These are phyloP conservation scores for Aphanomyces cochlioides DNA, from an alignment of 352 stramenopile genomes.

Conservation along the genomic window DNA sequence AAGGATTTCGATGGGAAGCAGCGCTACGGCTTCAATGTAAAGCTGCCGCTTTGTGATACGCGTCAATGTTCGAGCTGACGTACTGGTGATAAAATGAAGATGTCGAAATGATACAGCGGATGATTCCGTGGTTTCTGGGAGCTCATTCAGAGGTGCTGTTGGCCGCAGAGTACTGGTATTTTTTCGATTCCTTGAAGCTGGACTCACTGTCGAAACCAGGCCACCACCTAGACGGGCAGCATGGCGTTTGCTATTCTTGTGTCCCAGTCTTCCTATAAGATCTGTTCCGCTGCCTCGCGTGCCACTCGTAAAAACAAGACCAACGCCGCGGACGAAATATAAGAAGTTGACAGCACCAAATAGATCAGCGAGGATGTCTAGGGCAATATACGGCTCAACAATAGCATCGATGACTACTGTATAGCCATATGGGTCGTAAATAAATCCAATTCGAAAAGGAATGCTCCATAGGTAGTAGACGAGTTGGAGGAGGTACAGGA, in stretches of 20 bases:
- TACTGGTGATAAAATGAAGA: slow-evolving; percentile 24
- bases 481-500: slow-evolving; percentile 20
- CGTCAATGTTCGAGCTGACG: slow-evolving; percentile 7
- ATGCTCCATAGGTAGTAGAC: slow-evolving; percentile 22
- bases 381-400: background rate
- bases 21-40: slow-evolving; percentile 46
- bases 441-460: slow-evolving; percentile 24
- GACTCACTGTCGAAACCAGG: background rate
- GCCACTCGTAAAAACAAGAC: background rate
- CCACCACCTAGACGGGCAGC: background rate
- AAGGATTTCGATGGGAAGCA: slow-evolving; percentile 56
- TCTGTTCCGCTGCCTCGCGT: background rate
- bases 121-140: too few relatives aligned
- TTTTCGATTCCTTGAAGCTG: too few relatives aligned
- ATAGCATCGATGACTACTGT: background rate
- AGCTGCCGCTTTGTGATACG: slow-evolving; percentile 36
- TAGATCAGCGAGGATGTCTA: slow-evolving; percentile 10
- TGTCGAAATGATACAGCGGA: slow-evolving; percentile 1
- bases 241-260: slow-evolving; percentile 7
- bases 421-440: slow-evolving; percentile 19
- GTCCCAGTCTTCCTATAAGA: background rate
- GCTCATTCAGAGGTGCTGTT: too few relatives aligned
- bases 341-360: slow-evolving; percentile 29
- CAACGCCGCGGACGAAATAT: slow-evolving; percentile 2
- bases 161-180: too few relatives aligned